Evolutionary conservation across 1,139 yeast species (phyloP), one percentile per base, ranked within the genome.

Genomic region (Taphrina sp.): DNA sequence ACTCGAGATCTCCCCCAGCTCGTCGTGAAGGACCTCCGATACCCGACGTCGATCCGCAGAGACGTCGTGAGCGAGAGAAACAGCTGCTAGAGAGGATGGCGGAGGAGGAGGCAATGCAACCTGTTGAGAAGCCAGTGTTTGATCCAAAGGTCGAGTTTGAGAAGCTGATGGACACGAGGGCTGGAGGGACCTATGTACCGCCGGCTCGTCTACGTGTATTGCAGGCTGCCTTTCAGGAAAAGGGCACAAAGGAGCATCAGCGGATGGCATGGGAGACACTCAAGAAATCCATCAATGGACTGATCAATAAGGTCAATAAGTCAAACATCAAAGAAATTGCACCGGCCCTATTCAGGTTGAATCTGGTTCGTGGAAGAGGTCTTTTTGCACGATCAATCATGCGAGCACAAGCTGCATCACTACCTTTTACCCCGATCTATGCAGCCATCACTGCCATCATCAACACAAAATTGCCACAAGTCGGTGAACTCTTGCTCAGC

Each of bases 401-500:
- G 79, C 75, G 74, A 58, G 74, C 79, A 0, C 88, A 80, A 65
- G 67, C 74, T 5, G 66, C 65, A 8, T 74, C 76, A 20, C 63
- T 65, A 45, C 65, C 69, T 3, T 73, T 71, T 60, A 75, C 84
- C 0, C 70, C 78, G 1, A 73, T 78, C 1, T 81, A 78, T 65
- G 81, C 90, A 0, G 72, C 85, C 0, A 64, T 88, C 39, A 74
- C 78, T 0, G 76, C 83, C 3, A 74, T 84, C 0, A 59, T 88
- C 17, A 85, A 86, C 67, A 76, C 84, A 5, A 81, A 83, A 63
- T 66, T 86, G 3, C 94, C 95, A 0, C 78, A 78, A 39, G 70
- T 88, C 22, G 95, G 95, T 1, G 77, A 76, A 58, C 66, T 84
- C 3, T 61, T 86, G 34, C 67, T 76, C 0, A 67, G 74, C 5